Conservation (phyloP, 23 red algal species). For the Gracilariopsis chorda region DNA sequence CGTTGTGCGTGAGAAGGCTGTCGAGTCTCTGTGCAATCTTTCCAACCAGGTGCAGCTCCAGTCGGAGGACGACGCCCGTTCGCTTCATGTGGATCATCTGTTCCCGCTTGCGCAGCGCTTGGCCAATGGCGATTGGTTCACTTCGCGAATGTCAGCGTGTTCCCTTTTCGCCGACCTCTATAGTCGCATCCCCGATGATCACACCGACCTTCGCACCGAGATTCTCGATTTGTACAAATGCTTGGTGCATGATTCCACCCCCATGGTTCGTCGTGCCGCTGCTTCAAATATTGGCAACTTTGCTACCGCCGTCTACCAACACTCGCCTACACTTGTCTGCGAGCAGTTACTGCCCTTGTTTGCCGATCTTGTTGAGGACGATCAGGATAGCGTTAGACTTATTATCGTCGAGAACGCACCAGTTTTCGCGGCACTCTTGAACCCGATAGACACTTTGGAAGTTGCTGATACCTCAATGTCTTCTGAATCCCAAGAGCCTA, state of each 20-base stretch:
- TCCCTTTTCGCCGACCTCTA: conserved; percentile 77
- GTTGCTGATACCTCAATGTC: background rate
- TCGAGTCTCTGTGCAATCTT: conserved; percentile 68
- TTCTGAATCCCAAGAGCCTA: background rate
- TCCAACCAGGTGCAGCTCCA: conserved; percentile 18
- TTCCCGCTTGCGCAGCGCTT: conserved; percentile 89
- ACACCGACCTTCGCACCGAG: conserved; percentile 48
- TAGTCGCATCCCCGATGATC: conserved; percentile 38
- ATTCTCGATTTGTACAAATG: conserved; percentile 62
- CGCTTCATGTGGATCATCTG: conserved; percentile 76
- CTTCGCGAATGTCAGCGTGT: conserved; percentile 92
- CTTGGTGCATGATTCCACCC: conserved; percentile 87
- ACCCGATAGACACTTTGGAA: background rate
- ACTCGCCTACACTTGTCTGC: conserved; percentile 36
- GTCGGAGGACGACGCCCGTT: conserved; percentile 42
- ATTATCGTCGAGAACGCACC: conserved; percentile 92
- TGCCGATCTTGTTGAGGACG: conserved; percentile 86
- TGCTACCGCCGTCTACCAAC: conserved; percentile 42
- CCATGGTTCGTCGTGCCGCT: conserved; percentile 95
- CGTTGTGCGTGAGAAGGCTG: conserved; percentile 89
- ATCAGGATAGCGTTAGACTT: conserved; percentile 96
- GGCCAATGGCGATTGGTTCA: conserved; percentile 97
- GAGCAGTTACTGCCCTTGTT: conserved; percentile 76
- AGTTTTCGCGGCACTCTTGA: conserved; percentile 55
- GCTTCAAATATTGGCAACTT: conserved; percentile 79